These are phyloP conservation scores for Penicillium egyptiacum DNA, from an alignment of 495 filamentous ascomycete species.

Conservation along the genomic window DNA sequence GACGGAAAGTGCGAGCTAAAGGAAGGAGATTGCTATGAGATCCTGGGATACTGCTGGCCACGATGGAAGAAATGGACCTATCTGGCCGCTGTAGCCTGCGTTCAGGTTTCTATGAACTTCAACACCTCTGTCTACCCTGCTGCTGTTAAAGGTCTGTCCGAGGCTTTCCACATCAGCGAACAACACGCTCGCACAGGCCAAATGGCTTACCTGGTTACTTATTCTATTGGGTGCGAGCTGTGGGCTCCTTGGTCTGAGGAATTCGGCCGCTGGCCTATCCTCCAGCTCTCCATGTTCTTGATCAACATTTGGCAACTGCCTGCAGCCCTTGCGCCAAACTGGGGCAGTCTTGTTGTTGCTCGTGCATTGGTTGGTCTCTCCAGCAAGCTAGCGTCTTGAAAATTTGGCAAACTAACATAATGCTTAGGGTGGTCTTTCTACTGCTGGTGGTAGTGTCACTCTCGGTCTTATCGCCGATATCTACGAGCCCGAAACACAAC, in stretches of 20 bases:
- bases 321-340: conserved; percentile 67
- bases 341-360: conserved; percentile 60
- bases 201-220: conserved; percentile 68
- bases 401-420: conserved; percentile 8
- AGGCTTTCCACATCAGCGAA: conserved; percentile 59
- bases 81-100: conserved; percentile 65
- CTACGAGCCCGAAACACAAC: conserved; percentile 66
- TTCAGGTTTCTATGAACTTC: conserved; percentile 82
- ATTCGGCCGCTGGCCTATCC: conserved; percentile 66
- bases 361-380: conserved; percentile 52
- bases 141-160: conserved; percentile 54
- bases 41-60: conserved; percentile 64
- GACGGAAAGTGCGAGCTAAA: conserved; percentile 59
- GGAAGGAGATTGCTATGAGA: conserved; percentile 62
- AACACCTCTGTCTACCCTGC: conserved; percentile 41
- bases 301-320: conserved; percentile 76
- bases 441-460: conserved; percentile 76
- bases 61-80: conserved; percentile 73
- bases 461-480: conserved; percentile 77
- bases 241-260: conserved; percentile 84
- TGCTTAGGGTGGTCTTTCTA: conserved; percentile 45
- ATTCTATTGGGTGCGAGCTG: conserved; percentile 76
- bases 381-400: not conserved
- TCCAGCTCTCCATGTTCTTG: conserved; percentile 66
- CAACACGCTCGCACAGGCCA: conserved; percentile 64